Percentiles rank a stretch among this genome's conserved stretches.
phyloP scores from a whole-genome alignment of 192 early-diverging fungal genomes.

The Funneliformis geosporum region DNA sequence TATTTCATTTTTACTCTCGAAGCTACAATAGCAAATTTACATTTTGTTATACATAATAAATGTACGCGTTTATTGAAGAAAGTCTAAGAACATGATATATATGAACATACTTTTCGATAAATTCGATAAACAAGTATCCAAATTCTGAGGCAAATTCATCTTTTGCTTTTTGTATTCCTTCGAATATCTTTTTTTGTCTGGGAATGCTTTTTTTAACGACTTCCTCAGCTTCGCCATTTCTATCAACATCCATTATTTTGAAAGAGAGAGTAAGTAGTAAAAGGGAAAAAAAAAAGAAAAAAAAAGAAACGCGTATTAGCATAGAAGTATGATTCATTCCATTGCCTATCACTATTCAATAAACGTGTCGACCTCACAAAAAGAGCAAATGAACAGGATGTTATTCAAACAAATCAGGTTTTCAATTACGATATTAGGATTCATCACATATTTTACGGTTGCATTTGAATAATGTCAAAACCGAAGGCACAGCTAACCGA shows the following conservation, averaged over 20 bases:
- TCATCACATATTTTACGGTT: too few relatives aligned
- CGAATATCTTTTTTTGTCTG: slow-evolving; percentile 2
- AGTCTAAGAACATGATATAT: background rate
- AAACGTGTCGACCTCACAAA: background rate
- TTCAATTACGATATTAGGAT: too few relatives aligned
- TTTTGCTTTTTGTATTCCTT: slow-evolving; percentile 6
- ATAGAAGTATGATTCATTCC: too few relatives aligned
- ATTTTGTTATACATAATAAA: background rate
- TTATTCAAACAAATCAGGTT: background rate
- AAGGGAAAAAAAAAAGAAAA: background rate
- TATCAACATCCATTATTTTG: background rate
- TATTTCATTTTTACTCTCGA: background rate
- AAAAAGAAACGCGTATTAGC: background rate
- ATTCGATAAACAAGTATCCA: slow-evolving; percentile 4
- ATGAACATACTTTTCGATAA: slow-evolving; percentile 3
- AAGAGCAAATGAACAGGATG: background rate
- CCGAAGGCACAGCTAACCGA: too few relatives aligned
- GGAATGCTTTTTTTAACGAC: background rate
- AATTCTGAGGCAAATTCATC: slow-evolving; percentile 16
- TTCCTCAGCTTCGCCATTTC: background rate
- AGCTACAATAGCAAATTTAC: background rate
- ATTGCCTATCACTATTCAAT: background rate
- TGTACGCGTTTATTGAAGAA: background rate
- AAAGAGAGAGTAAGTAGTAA: background rate
- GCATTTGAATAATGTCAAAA: too few relatives aligned